Evolutionary conservation across 2,329 filamentous ascomycete genomes (phyloP).

Genomic region (Colletotrichum sp.): DNA sequence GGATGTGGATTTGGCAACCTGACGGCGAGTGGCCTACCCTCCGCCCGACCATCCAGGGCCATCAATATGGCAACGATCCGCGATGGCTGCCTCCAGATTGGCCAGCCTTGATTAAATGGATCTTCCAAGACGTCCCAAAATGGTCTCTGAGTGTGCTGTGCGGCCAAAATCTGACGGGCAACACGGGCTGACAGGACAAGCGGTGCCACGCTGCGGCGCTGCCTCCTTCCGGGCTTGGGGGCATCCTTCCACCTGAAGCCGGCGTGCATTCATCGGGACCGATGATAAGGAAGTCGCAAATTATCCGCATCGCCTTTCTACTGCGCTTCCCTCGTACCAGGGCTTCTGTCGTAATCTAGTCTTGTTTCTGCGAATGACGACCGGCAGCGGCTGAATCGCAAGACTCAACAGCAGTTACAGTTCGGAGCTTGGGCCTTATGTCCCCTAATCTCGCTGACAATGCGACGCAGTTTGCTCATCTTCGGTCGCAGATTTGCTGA

Average conservation of each 20-base stretch:
- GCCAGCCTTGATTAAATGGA: slow-evolving; percentile 21
- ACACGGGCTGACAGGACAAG: not conserved
- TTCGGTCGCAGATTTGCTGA: slow-evolving; percentile 4
- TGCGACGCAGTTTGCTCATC: not conserved
- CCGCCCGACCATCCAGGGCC: not conserved
- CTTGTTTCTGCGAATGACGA: not conserved
- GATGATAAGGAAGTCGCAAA: not conserved
- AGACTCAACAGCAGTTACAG: not conserved
- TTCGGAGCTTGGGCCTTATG: not conserved
- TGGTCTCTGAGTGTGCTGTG: not conserved
- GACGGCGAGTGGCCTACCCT: not conserved
- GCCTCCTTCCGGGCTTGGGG: not conserved
- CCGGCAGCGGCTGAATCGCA: not conserved
- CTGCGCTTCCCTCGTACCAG: not conserved
- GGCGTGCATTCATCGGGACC: not conserved
- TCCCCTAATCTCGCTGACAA: slow-evolving; percentile 4
- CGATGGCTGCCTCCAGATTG: slow-evolving; percentile 7
- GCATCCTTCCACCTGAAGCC: slow-evolving; percentile 5
- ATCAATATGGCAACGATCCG: slow-evolving; percentile 11
- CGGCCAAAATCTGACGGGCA: not conserved
- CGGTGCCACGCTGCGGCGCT: not conserved
- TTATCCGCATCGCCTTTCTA: not conserved
- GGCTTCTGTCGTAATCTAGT: not conserved
- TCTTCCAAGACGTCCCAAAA: slow-evolving; percentile 6
- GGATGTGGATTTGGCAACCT: not conserved